Percentiles rank a stretch among this genome's conserved stretches.
These are phyloP conservation scores for Candida adriatica DNA, from an alignment of 805 yeast species.

Conservation along the genomic window DNA sequence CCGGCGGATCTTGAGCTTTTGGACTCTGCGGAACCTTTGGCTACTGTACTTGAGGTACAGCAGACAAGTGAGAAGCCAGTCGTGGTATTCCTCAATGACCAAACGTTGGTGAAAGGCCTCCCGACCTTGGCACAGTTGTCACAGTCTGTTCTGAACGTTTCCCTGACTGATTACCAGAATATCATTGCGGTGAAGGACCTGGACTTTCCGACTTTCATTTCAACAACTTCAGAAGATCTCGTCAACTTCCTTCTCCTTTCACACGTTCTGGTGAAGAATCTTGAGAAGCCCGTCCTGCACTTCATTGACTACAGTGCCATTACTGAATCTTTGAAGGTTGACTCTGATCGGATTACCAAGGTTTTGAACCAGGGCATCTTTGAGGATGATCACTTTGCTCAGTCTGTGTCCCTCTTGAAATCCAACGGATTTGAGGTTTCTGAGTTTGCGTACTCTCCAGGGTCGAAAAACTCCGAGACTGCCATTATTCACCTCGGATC, in stretches of 20 bases:
- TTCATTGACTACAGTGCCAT: slow-evolving; percentile 38
- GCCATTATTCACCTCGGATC: slow-evolving; percentile 36
- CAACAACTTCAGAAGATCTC: slow-evolving; percentile 53
- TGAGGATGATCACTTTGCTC: slow-evolving; percentile 25
- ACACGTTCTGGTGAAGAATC: slow-evolving; percentile 43
- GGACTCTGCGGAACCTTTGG: slow-evolving; percentile 14
- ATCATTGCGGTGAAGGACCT: slow-evolving; percentile 71
- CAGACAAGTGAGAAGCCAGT: neutral
- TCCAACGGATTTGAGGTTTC: slow-evolving; percentile 22
- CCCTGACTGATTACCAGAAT: slow-evolving; percentile 59
- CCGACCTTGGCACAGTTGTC: slow-evolving; percentile 60
- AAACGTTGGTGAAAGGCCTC: slow-evolving; percentile 47
- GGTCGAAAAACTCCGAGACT: slow-evolving; percentile 35
- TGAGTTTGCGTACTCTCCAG: slow-evolving; percentile 35
- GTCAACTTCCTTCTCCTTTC: slow-evolving; percentile 50
- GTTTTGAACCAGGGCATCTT: slow-evolving; percentile 13
- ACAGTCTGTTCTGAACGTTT: slow-evolving; percentile 50
- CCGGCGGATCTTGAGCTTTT: slow-evolving; percentile 9
- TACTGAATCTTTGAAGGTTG: slow-evolving; percentile 7
- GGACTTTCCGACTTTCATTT: slow-evolving; percentile 56
- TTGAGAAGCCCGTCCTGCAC: slow-evolving; percentile 60
- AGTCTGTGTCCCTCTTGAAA: slow-evolving; percentile 26
- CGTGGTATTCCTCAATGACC: slow-evolving; percentile 43
- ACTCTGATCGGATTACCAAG: slow-evolving; percentile 11
- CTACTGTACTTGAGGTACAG: slow-evolving; percentile 8